Conservation (phyloP, 352 stramenopile species). For the Pythium oligandrum region DNA sequence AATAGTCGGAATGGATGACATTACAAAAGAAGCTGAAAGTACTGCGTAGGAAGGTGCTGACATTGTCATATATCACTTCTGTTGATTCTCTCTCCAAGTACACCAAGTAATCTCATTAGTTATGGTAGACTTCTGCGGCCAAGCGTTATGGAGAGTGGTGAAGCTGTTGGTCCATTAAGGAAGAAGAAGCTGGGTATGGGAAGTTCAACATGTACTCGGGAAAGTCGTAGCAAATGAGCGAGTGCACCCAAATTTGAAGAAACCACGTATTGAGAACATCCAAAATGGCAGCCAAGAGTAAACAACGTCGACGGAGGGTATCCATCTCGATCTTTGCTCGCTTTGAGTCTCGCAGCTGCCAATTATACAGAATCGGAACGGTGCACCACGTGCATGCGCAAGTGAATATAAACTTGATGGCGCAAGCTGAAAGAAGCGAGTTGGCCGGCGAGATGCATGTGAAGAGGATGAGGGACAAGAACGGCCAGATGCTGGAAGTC, state of each 20-base stretch:
- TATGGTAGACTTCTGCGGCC: too few species aligned
- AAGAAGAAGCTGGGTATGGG: too few species aligned
- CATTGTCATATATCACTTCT: too few species aligned
- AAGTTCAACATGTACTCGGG: too few species aligned
- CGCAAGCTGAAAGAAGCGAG: conserved; percentile 41
- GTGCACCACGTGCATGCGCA: conserved; percentile 64
- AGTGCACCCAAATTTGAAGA: conserved; percentile 52
- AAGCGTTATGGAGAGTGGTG: conserved; percentile 3
- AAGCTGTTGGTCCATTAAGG: conserved; percentile 10
- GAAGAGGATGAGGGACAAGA: conserved; percentile 56
- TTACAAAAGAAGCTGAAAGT: too few species aligned
- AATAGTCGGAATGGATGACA: too few species aligned
- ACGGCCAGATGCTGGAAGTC: conserved; percentile 72
- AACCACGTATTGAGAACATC: conserved; percentile 63
- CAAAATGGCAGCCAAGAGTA: conserved; percentile 44
- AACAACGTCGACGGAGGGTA: conserved; percentile 39
- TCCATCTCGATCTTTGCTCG: conserved; percentile 33
- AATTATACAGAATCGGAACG: conserved; percentile 50
- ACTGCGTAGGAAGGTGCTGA: too few species aligned
- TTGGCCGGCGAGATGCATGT: conserved; percentile 30
- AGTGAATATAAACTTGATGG: conserved; percentile 67
- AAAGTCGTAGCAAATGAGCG: conserved; percentile 39
- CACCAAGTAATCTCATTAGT: too few species aligned
- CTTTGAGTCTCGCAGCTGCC: conserved; percentile 50
- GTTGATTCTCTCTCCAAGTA: too few species aligned